Base-by-base conservation (phyloP, 1,284 basidiomycete genomes). In the Leucoagaricus sp. region DNA sequence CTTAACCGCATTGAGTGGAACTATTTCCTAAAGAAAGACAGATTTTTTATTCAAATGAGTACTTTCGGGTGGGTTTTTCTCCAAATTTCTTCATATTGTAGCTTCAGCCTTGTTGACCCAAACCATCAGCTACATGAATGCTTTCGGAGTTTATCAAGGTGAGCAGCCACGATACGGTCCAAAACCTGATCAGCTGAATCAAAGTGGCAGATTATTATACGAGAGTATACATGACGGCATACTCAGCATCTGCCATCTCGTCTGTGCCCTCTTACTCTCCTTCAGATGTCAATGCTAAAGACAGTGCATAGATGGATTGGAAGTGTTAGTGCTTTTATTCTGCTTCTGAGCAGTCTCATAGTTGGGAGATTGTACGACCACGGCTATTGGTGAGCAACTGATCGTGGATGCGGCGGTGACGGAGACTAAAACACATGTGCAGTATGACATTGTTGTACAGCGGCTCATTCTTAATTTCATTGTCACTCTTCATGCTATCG, bases 281-380 rank as follows among this genome's bases (percentile, higher is more conserved):
- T 42, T 70, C 75, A 76, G 69, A 50, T 58, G 74, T 44, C 5
- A 9, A 12, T n/a, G n/a, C 25, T 23, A 21, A 19, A n/a, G n/a
- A n/a, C n/a, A n/a, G n/a, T n/a, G n/a, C n/a, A n/a, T n/a, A n/a
- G 76, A 40, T 78, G 76, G 75, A 76, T 78, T 52, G 76, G 75
- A 2, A 72, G 74, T 26, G 65, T 71, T 15, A 74, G 75, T 56
- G 63, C 75, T 4, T 75, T 71, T 59, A 63, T 76, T 31, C 66
- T 69, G 29, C 72, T 75, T 49, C 66, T 71, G 0, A 64, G 65
- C 0, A 74, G 75, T 8, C 62, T 73, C 29, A 31, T 74, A 12
- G 69, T 72, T 0, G 75, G 75, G 23, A 56, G 68, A 17, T 61
- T 70, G 15, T 74, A 75, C 48, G 75, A 79, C 55, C 69, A 66